A percentile compares a stretch with the other conserved stretches of the same genome.
Conservation (phyloP, 768 basidiomycete species). For the Naganishia vaughanmartiniae region DNA sequence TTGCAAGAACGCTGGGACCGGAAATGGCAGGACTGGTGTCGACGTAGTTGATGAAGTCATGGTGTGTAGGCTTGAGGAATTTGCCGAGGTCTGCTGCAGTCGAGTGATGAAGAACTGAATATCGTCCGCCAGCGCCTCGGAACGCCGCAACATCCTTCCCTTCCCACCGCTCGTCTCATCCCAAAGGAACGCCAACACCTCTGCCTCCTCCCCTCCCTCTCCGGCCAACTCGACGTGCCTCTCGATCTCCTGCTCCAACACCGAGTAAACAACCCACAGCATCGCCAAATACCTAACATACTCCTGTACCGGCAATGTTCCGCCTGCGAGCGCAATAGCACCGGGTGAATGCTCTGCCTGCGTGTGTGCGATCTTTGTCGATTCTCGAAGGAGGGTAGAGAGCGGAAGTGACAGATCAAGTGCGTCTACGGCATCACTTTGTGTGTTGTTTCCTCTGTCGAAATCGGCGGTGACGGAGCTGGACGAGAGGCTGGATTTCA, state of each 20-base stretch:
- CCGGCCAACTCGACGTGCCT: not conserved
- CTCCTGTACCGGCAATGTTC: conserved; percentile 63
- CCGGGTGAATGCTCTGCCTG: conserved; percentile 61
- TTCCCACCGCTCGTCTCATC: conserved; percentile 16
- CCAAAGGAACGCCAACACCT: conserved; percentile 26
- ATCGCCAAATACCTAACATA: conserved; percentile 71
- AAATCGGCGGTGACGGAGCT: no score
- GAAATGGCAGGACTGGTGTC: conserved; percentile 42
- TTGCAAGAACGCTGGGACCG: conserved; percentile 55
- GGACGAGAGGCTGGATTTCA: not conserved
- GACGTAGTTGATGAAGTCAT: not conserved
- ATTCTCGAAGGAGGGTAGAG: conserved; percentile 54
- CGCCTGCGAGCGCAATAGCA: conserved; percentile 61
- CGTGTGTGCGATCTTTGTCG: conserved; percentile 60
- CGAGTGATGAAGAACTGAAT: conserved; percentile 60
- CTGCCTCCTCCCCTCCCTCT: conserved; percentile 10
- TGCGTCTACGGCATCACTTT: not conserved
- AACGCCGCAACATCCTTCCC: conserved; percentile 51
- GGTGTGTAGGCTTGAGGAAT: not conserved
- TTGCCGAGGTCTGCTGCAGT: not conserved
- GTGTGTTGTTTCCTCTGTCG: not conserved
- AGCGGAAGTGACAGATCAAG: conserved; percentile 49
- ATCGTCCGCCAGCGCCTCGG: conserved; percentile 63
- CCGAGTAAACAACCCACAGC: conserved; percentile 70
- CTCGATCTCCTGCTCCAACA: conserved; percentile 28